Conservation (phyloP, 2,329 filamentous ascomycete species). For the Tolypocladium amazonense region DNA sequence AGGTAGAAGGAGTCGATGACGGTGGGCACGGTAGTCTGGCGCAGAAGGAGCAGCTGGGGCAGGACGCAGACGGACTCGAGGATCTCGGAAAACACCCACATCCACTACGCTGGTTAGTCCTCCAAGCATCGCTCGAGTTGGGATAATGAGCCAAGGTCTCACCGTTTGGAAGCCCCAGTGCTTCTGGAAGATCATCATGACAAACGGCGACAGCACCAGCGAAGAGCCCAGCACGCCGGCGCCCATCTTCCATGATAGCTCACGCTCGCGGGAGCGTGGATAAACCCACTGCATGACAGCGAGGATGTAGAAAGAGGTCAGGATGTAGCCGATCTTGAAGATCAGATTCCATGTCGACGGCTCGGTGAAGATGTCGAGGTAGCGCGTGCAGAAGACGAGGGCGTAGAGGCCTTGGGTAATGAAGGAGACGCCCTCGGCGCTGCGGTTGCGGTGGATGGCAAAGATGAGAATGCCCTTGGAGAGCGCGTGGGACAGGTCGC, state of each 20-base stretch:
- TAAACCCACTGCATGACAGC: slow-evolving; percentile 79
- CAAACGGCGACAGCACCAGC: slow-evolving; percentile 58
- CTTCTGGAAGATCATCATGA: slow-evolving; percentile 55
- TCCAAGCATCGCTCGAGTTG: neutral
- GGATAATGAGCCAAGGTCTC: neutral
- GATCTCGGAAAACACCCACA: slow-evolving; percentile 83
- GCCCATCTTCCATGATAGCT: slow-evolving; percentile 89
- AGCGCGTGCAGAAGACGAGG: slow-evolving; percentile 75
- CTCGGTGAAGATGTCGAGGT: slow-evolving; percentile 67
- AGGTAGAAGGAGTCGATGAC: slow-evolving; percentile 98
- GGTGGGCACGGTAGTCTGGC: slow-evolving; percentile 90
- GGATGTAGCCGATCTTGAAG: slow-evolving; percentile 84
- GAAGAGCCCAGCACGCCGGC: slow-evolving; percentile 56
- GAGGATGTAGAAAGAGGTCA: slow-evolving; percentile 76
- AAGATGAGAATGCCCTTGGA: slow-evolving; percentile 88
- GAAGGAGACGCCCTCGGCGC: slow-evolving; percentile 83
- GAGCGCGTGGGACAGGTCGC: slow-evolving; percentile 72
- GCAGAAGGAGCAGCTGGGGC: slow-evolving; percentile 81
- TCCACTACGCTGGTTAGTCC: slow-evolving; percentile 42
- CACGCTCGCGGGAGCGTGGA: slow-evolving; percentile 77
- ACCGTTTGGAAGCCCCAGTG: slow-evolving; percentile 41
- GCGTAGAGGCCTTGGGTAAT: slow-evolving; percentile 86
- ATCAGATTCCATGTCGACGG: slow-evolving; percentile 57
- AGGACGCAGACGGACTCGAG: slow-evolving; percentile 87
- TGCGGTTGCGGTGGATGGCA: slow-evolving; percentile 79